Evolutionary conservation across 768 basidiomycete species (phyloP).

Genomic region (Polyporus arcularius): DNA sequence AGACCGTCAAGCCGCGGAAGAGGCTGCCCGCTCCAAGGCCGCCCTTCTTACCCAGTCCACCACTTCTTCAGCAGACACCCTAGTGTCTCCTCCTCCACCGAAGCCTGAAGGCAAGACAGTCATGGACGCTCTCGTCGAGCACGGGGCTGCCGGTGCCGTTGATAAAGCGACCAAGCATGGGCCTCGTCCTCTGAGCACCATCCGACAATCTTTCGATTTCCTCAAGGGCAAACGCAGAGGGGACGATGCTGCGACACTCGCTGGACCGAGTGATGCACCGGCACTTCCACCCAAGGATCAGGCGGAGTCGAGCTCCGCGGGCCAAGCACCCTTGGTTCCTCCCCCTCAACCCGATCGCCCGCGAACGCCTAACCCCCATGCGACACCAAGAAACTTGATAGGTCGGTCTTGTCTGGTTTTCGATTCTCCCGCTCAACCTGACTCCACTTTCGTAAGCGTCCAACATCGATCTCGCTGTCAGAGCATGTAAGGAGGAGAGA

Average conservation of each 20-base stretch:
- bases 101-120: background rate
- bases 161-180: background rate
- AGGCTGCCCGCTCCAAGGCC: conserved; percentile 41
- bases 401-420: conserved; percentile 30
- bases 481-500: conserved; percentile 71
- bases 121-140: background rate
- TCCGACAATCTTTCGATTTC: conserved; percentile 4
- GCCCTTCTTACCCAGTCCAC: background rate
- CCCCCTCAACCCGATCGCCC: conserved; percentile 14
- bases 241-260: background rate
- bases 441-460: conserved; percentile 38
- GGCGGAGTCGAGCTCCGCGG: background rate
- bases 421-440: no score
- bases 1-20: conserved; percentile 58
- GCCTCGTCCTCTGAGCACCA: conserved; percentile 5
- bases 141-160: background rate
- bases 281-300: background rate
- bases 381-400: conserved; percentile 47
- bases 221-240: conserved; percentile 3
- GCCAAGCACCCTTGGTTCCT: conserved; percentile 5
- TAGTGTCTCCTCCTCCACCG: background rate
- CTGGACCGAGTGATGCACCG: background rate
- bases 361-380: conserved; percentile 20
- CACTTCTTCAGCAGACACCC: conserved; percentile 5
- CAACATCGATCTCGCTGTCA: conserved; percentile 72